phyloP scores from a whole-genome alignment of 495 filamentous ascomycete species.

The Daldinia childiae region DNA sequence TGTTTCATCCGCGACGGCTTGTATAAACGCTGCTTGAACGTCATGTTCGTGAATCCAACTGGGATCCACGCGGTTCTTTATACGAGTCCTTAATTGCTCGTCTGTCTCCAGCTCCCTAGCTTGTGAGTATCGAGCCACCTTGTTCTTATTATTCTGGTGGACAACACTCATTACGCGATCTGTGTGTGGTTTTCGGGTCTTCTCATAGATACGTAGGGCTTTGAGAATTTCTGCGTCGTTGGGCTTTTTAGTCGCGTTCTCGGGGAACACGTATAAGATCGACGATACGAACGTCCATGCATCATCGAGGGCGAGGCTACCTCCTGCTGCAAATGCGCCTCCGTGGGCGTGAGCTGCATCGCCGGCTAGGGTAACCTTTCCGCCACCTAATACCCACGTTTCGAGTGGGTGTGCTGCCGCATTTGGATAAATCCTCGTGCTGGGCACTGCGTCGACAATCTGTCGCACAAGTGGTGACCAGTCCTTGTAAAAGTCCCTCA shows the following conservation, averaged over 20 bases:
- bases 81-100: conserved; percentile 50
- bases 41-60: conserved; percentile 61
- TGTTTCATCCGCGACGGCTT: background rate
- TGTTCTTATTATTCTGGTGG: conserved; percentile 50
- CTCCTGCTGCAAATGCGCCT: conserved; percentile 60
- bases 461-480: conserved; percentile 58
- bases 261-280: conserved; percentile 38
- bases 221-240: conserved; percentile 38
- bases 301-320: conserved; percentile 63
- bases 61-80: conserved; percentile 51
- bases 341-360: conserved; percentile 63
- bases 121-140: conserved; percentile 28
- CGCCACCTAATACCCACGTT: conserved; percentile 54
- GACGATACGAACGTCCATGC: conserved; percentile 47
- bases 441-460: conserved; percentile 54
- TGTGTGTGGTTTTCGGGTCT: conserved; percentile 55
- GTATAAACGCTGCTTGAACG: conserved; percentile 52
- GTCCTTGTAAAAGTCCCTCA: conserved; percentile 54
- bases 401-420: conserved; percentile 51
- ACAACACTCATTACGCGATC: conserved; percentile 53
- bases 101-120: conserved; percentile 49
- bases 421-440: conserved; percentile 58
- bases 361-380: conserved; percentile 54
- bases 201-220: conserved; percentile 53
- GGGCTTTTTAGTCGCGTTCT: conserved; percentile 24